These are phyloP conservation scores for Annulohypoxylon nitens DNA, from an alignment of 495 filamentous ascomycete genomes.

Conservation along the genomic window DNA sequence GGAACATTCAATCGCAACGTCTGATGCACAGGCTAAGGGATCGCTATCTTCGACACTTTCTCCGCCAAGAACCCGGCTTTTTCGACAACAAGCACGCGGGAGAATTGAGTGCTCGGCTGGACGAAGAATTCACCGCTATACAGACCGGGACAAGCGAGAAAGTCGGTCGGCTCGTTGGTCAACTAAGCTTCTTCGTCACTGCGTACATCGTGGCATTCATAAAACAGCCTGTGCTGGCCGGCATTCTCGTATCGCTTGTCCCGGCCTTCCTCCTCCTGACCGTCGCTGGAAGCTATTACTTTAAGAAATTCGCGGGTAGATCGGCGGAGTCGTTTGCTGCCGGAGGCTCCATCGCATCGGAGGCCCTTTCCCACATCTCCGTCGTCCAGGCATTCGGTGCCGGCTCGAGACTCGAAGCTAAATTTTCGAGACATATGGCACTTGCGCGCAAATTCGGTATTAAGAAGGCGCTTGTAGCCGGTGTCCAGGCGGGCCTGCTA, in stretches of 20 bases:
- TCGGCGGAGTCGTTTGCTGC: slow-evolving; percentile 27
- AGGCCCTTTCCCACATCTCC: slow-evolving; percentile 56
- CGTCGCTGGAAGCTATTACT: slow-evolving; percentile 67
- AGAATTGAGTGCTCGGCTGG: slow-evolving; percentile 70
- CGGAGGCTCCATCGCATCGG: slow-evolving; percentile 54
- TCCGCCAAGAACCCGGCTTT: slow-evolving; percentile 69
- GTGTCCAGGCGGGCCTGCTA: slow-evolving; percentile 68
- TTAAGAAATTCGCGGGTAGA: slow-evolving; percentile 67
- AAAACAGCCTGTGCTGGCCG: slow-evolving; percentile 63
- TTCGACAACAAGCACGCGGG: slow-evolving; percentile 67
- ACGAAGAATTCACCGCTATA: slow-evolving; percentile 69
- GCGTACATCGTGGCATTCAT: slow-evolving; percentile 74
- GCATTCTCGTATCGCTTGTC: slow-evolving; percentile 67
- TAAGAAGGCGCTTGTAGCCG: slow-evolving; percentile 69
- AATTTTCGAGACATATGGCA: slow-evolving; percentile 63
- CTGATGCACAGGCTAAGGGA: slow-evolving; percentile 71
- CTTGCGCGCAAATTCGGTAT: slow-evolving; percentile 62
- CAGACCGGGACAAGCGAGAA: slow-evolving; percentile 74
- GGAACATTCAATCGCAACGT: slow-evolving; percentile 70
- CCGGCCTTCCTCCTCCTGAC: slow-evolving; percentile 74
- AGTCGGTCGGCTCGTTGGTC: slow-evolving; percentile 69
- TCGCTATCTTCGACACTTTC: slow-evolving; percentile 64
- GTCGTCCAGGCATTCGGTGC: slow-evolving; percentile 63
- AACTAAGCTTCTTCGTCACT: slow-evolving; percentile 69
- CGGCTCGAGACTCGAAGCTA: slow-evolving; percentile 60